phyloP scores from a whole-genome alignment of 805 yeast genomes.

The Sugiyamaella valdiviana region DNA sequence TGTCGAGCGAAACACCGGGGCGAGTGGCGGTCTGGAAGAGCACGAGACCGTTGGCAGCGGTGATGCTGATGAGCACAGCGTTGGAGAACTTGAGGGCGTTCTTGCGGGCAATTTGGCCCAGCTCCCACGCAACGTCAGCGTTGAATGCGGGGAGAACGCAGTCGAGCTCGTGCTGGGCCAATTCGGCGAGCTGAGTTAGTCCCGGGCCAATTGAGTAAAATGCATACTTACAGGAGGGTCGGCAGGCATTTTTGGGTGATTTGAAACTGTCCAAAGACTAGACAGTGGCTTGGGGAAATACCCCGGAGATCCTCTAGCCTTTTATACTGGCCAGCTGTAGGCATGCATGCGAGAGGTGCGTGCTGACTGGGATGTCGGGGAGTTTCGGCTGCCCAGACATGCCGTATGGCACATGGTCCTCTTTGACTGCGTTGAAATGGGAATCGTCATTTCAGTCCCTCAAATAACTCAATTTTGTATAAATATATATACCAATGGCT shows the following conservation, averaged over 20 bases:
- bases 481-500: no score
- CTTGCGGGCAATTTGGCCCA: slow-evolving; percentile 72
- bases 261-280: neutral
- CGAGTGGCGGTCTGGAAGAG: slow-evolving; percentile 26
- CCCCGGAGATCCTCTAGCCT: neutral
- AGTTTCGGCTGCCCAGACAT: neutral
- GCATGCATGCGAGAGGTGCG: neutral
- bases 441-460: no score
- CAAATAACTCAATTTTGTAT: no score
- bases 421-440: no score
- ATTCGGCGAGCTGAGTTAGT: slow-evolving; percentile 13
- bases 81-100: slow-evolving; percentile 47
- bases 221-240: neutral
- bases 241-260: neutral
- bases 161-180: slow-evolving; percentile 25
- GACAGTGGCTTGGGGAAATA: neutral
- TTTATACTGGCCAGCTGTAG: neutral
- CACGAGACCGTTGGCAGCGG: slow-evolving; percentile 21
- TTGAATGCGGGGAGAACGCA: slow-evolving; percentile 26
- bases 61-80: slow-evolving; percentile 26
- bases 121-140: slow-evolving; percentile 63
- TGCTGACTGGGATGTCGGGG: neutral
- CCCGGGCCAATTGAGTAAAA: neutral
- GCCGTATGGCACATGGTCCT: no score
- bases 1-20: slow-evolving; percentile 29